A percentile compares a stretch with the other conserved stretches of the same genome.
These are phyloP conservation scores for Trypanosoma scelopori DNA, from an alignment of 208 protist genomes.

Conservation along the genomic window DNA sequence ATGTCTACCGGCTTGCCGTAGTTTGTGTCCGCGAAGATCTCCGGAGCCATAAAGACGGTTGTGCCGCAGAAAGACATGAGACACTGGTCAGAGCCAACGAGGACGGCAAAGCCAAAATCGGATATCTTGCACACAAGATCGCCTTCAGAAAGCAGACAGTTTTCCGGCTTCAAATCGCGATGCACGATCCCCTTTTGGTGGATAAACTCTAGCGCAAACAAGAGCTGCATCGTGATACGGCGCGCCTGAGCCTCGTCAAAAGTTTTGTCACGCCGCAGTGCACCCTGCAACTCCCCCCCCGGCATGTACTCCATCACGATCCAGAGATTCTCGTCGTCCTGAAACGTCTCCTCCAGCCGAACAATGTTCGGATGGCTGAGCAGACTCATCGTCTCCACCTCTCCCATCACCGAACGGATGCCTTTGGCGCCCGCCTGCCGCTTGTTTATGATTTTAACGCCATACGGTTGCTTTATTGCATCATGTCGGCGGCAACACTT, in stretches of 20 bases:
- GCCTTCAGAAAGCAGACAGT: slow-evolving; percentile 77
- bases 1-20: slow-evolving; percentile 92
- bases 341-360: slow-evolving; percentile 83
- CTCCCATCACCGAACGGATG: slow-evolving; percentile 72
- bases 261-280: slow-evolving; percentile 32
- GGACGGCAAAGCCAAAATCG: slow-evolving; percentile 90
- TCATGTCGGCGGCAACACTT: slow-evolving; percentile 49
- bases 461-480: slow-evolving; percentile 38
- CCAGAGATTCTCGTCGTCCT: slow-evolving; percentile 73
- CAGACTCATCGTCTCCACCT: slow-evolving; percentile 91
- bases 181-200: slow-evolving; percentile 90
- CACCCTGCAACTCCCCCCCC: slow-evolving; percentile 67
- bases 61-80: slow-evolving; percentile 87
- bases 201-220: slow-evolving; percentile 90
- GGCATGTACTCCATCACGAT: slow-evolving; percentile 93
- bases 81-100: slow-evolving; percentile 78
- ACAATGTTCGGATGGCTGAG: slow-evolving; percentile 92
- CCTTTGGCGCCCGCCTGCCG: slow-evolving; percentile 58
- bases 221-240: slow-evolving; percentile 74
- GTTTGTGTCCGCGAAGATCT: slow-evolving; percentile 80
- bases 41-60: slow-evolving; percentile 87
- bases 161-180: slow-evolving; percentile 92
- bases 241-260: slow-evolving; percentile 53
- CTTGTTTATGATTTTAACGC: slow-evolving; percentile 88
- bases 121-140: slow-evolving; percentile 84